Evolutionary conservation across 2,329 filamentous ascomycete genomes (phyloP).

Genomic region (Botrytis deweyae): DNA sequence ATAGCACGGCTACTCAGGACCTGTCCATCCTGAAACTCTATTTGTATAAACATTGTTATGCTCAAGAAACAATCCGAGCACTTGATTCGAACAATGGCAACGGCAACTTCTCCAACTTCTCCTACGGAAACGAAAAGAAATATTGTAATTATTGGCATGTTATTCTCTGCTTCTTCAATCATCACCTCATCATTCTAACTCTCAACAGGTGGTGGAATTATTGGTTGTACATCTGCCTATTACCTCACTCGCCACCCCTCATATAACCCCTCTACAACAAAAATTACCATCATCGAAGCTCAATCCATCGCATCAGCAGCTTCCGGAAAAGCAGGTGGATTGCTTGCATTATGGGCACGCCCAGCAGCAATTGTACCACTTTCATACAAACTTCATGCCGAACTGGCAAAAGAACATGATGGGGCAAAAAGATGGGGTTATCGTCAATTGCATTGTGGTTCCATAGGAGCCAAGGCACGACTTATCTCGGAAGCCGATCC

Average conservation of each 20-base stretch:
- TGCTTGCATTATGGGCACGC: constrained; percentile 90
- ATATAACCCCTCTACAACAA: constrained; percentile 72
- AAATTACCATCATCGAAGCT: constrained; percentile 84
- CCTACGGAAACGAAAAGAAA: constrained; percentile 26
- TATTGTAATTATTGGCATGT: constrained; percentile 39
- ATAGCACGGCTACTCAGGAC: neutral
- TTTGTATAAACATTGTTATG: neutral
- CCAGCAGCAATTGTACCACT: constrained; percentile 80
- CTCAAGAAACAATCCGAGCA: neutral
- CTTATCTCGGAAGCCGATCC: constrained; percentile 16
- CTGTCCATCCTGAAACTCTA: neutral
- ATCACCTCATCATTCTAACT: too few relatives aligned
- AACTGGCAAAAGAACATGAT: constrained; percentile 80
- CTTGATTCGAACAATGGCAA: constrained; percentile 11
- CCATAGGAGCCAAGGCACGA: constrained; percentile 34
- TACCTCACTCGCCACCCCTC: constrained; percentile 82
- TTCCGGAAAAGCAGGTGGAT: constrained; percentile 89
- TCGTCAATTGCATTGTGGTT: constrained; percentile 71
- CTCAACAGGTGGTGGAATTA: constrained; percentile 71
- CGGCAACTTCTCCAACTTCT: neutral
- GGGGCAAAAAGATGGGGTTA: constrained; percentile 86
- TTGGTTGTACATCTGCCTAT: constrained; percentile 89
- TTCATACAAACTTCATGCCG: constrained; percentile 78
- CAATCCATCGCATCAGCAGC: constrained; percentile 83
- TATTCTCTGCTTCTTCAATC: constrained; percentile 35